Conservation (phyloP, 2,329 filamentous ascomycete genomes). For the Cordyceps militaris region DNA sequence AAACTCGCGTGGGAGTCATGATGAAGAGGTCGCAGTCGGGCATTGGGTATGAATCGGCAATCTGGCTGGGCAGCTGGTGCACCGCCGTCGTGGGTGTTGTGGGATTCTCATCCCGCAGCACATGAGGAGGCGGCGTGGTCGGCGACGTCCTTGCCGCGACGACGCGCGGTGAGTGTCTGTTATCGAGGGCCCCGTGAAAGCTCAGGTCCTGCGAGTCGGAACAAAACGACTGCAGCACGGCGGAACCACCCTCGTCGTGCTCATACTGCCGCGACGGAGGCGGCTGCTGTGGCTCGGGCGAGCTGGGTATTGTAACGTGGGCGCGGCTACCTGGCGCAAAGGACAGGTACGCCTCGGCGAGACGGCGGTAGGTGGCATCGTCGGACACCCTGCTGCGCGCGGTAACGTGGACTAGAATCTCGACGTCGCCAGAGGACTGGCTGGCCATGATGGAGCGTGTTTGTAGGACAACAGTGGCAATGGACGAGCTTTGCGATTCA, state of each 20-base stretch:
- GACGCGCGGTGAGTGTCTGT: conserved; percentile 30
- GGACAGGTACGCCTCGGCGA: conserved; percentile 44
- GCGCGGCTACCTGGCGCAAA: conserved; percentile 31
- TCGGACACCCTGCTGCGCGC: conserved; percentile 43
- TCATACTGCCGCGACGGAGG: conserved; percentile 1
- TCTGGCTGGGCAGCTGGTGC: conserved; percentile 38
- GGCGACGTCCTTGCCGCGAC: not conserved
- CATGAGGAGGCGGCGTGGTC: not conserved
- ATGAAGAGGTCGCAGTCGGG: conserved; percentile 23
- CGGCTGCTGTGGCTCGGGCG: not conserved
- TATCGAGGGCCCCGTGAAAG: conserved; percentile 39
- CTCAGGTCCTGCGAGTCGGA: conserved; percentile 35
- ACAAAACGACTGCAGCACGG: conserved; percentile 19
- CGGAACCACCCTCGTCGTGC: not conserved
- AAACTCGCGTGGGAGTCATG: conserved; percentile 41
- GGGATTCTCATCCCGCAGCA: not conserved
- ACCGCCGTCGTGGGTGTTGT: conserved; percentile 29
- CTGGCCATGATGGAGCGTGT: conserved; percentile 20
- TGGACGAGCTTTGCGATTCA: conserved; percentile 16
- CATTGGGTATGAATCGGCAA: conserved; percentile 48
- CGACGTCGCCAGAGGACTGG: conserved; percentile 27
- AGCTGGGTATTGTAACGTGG: not conserved
- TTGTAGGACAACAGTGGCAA: not conserved
- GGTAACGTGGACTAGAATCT: conserved; percentile 50
- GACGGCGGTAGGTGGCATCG: conserved; percentile 41